Evolutionary conservation across 1,284 basidiomycete genomes (phyloP).

Genomic region (Tetrapyrgos nigripes): DNA sequence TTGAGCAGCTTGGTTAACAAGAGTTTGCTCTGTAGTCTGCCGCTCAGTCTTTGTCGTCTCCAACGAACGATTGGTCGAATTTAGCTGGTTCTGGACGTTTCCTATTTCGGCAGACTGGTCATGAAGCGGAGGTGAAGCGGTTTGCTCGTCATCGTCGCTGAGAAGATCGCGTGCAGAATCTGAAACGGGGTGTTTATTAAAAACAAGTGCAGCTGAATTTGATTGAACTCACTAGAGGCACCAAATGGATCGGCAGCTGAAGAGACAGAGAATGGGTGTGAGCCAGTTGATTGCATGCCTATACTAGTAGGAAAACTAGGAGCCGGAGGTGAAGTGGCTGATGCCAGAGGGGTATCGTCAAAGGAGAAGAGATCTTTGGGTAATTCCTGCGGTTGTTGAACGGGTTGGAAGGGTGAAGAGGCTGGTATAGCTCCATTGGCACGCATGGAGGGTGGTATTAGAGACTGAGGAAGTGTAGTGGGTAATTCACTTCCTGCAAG

Average conservation of each 20-base stretch:
- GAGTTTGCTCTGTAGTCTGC: conserved; percentile 56
- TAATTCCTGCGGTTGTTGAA: conserved; percentile 38
- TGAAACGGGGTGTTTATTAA: conserved; percentile 28
- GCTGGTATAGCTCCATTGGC: conserved; percentile 37
- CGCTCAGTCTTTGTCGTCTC: conserved; percentile 68
- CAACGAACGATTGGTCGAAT: conserved; percentile 79
- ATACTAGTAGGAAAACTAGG: conserved; percentile 19
- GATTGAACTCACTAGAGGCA: conserved; percentile 31
- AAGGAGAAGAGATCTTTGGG: conserved; percentile 51
- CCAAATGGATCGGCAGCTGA: conserved; percentile 46
- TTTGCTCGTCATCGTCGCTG: conserved; percentile 64
- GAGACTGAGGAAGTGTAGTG: conserved; percentile 66
- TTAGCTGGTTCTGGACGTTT: conserved; percentile 84
- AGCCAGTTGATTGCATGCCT: conserved; percentile 20
- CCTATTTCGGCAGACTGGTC: conserved; percentile 84
- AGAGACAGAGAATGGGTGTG: conserved; percentile 22
- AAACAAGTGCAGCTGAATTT: conserved; percentile 4
- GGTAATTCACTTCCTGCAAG: conserved; percentile 89
- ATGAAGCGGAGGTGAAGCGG: conserved; percentile 59
- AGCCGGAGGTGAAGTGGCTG: conserved; percentile 43
- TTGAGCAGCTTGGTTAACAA: conserved; percentile 71
- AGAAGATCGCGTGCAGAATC: conserved; percentile 60
- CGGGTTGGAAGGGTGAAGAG: conserved; percentile 38
- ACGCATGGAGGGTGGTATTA: conserved; percentile 86
- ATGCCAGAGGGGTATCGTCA: conserved; percentile 70